These are phyloP conservation scores for Omphalotus guepiniiformis DNA, from an alignment of 768 basidiomycete species.

Conservation along the genomic window DNA sequence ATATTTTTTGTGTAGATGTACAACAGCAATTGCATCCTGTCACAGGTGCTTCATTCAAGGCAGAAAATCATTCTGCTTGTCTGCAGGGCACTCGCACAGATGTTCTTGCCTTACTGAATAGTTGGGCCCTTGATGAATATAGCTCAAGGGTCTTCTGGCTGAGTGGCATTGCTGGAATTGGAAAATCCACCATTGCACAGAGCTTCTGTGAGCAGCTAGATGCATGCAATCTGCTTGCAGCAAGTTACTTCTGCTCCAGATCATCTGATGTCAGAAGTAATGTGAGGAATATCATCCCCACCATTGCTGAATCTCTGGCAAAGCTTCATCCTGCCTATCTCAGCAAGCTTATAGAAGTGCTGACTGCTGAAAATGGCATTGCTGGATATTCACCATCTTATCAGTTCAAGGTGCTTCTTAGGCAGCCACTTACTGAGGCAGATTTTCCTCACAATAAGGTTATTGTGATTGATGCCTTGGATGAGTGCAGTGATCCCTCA, in stretches of 20 bases:
- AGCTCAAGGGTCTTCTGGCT: no score
- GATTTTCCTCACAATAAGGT: no score
- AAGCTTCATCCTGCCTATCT: background rate
- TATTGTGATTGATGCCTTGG: background rate
- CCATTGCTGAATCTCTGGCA: background rate
- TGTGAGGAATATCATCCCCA: no score
- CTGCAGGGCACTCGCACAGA: no score
- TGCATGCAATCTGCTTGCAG: conserved; percentile 42
- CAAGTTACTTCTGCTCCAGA: conserved; percentile 19
- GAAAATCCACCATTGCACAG: no score
- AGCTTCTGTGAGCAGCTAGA: no score
- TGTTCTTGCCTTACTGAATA: background rate
- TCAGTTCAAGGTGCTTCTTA: background rate
- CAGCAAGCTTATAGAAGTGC: background rate
- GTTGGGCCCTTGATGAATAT: background rate
- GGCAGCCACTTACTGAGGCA: no score
- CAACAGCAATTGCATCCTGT: no score
- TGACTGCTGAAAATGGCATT: background rate
- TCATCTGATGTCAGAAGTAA: background rate
- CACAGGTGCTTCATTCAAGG: no score
- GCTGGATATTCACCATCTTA: background rate
- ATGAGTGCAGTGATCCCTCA: background rate
- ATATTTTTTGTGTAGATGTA: no score
- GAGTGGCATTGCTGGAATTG: conserved; percentile 20
- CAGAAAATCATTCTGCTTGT: no score